Evolutionary conservation across 2,329 filamentous ascomycete species (phyloP).

Genomic region (Trichoderma citrinoviride): DNA sequence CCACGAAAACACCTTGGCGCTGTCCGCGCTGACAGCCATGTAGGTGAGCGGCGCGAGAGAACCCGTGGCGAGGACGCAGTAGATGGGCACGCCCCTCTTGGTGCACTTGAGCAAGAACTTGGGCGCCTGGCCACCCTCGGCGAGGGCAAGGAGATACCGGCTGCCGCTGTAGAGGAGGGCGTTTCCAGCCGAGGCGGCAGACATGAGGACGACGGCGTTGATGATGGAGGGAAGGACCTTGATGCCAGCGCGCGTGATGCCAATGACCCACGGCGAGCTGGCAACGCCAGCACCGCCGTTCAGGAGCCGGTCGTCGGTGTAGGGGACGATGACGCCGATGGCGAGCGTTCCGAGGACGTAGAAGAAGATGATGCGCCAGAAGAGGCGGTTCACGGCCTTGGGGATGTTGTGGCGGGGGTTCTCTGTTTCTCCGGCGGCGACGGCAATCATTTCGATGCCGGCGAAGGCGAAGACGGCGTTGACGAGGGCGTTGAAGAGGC

Average conservation of each 20-base stretch:
- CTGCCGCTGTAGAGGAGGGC: conserved; percentile 49
- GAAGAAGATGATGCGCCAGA: conserved; percentile 69
- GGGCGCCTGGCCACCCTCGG: conserved; percentile 42
- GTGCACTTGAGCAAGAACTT: conserved; percentile 56
- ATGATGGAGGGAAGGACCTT: conserved; percentile 51
- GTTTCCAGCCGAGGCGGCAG: conserved; percentile 43
- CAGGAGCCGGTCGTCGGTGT: conserved; percentile 44
- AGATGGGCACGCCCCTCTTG: conserved; percentile 57
- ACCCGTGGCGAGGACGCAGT: conserved; percentile 49
- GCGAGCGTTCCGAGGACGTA: conserved; percentile 65
- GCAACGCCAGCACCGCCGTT: conserved; percentile 55
- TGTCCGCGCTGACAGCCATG: conserved; percentile 45
- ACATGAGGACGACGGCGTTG: conserved; percentile 62
- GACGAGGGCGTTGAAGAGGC: conserved; percentile 56
- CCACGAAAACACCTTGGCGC: conserved; percentile 52
- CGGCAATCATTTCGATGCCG: conserved; percentile 64
- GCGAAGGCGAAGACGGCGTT: conserved; percentile 67
- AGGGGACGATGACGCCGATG: conserved; percentile 54
- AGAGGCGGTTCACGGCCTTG: conserved; percentile 68
- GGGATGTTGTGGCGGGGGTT: conserved; percentile 65
- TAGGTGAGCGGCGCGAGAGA: conserved; percentile 50
- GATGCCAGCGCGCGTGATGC: conserved; percentile 53
- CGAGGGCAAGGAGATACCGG: conserved; percentile 48
- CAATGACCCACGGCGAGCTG: conserved; percentile 61
- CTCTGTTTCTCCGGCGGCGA: conserved; percentile 57